phyloP scores from a whole-genome alignment of 2,329 filamentous ascomycete genomes.

The Rutstroemia sydowiana region DNA sequence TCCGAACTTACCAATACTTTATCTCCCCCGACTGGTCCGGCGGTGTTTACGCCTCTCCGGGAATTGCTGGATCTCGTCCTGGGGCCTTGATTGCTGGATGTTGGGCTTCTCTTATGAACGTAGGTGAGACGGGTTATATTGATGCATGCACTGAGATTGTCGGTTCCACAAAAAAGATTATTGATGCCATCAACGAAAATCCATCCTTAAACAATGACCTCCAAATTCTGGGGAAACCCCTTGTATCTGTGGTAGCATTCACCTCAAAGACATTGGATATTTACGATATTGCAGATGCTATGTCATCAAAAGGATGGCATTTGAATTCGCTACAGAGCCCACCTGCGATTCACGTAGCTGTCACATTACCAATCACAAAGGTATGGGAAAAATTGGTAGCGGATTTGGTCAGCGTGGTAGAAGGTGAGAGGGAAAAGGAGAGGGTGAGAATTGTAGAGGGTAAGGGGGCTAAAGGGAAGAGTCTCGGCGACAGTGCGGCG shows the following conservation, averaged over 20 bases:
- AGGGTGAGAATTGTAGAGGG: slow-evolving; percentile 63
- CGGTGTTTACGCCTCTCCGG: slow-evolving; percentile 90
- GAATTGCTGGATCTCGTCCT: slow-evolving; percentile 83
- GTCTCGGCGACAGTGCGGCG: slow-evolving; percentile 72
- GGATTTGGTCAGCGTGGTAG: slow-evolving; percentile 61
- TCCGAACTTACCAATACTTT: slow-evolving; percentile 92
- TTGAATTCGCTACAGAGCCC: slow-evolving; percentile 89
- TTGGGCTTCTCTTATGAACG: slow-evolving; percentile 85
- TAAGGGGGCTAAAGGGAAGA: slow-evolving; percentile 56
- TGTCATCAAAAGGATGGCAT: slow-evolving; percentile 84
- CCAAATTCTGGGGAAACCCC: slow-evolving; percentile 72
- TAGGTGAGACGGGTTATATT: slow-evolving; percentile 84
- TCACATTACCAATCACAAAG: slow-evolving; percentile 78
- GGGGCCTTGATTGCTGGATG: slow-evolving; percentile 92
- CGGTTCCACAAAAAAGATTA: slow-evolving; percentile 75
- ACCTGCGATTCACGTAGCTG: slow-evolving; percentile 86
- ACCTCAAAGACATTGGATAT: slow-evolving; percentile 76
- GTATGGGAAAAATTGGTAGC: slow-evolving; percentile 71
- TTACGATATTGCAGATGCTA: slow-evolving; percentile 88
- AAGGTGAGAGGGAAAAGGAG: slow-evolving; percentile 75
- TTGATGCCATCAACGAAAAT: slow-evolving; percentile 62
- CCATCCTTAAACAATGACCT: slow-evolving; percentile 65
- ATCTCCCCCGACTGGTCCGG: slow-evolving; percentile 91
- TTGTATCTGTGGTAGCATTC: slow-evolving; percentile 89
- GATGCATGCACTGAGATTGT: slow-evolving; percentile 84